Percentiles rank a stretch among this genome's conserved stretches.
Conservation (phyloP, 2,329 filamentous ascomycete species). For the Parastagonospora avenae region DNA sequence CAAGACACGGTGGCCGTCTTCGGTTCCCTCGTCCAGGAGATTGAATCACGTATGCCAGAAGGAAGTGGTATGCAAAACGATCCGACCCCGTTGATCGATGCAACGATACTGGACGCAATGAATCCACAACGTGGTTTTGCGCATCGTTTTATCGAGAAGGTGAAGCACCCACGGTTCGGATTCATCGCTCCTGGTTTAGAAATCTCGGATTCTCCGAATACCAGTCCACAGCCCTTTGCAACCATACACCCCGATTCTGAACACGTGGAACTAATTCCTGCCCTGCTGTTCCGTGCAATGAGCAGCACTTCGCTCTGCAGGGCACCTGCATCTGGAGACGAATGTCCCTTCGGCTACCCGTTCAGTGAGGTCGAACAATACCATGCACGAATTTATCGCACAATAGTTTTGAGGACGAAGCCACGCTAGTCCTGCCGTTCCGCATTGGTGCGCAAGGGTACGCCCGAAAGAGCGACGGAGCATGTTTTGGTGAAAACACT, state of each 20-base stretch:
- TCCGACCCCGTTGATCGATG: slow-evolving; percentile 2
- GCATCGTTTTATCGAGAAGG: slow-evolving; percentile 4
- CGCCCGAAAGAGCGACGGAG: slow-evolving; percentile 19
- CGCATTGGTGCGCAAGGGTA: slow-evolving; percentile 21
- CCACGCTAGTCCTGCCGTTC: slow-evolving; percentile 19
- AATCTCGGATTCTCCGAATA: slow-evolving; percentile 4
- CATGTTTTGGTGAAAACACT: slow-evolving; percentile 11
- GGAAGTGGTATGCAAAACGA: background rate
- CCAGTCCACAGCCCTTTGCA: slow-evolving; percentile 11
- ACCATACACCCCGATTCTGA: background rate
- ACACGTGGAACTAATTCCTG: background rate
- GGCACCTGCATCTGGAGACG: background rate
- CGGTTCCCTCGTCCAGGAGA: background rate
- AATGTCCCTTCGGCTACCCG: slow-evolving; percentile 4
- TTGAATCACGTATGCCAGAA: background rate
- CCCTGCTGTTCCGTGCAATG: slow-evolving; percentile 1
- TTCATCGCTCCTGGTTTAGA: slow-evolving; percentile 21
- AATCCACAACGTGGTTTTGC: slow-evolving; percentile 10
- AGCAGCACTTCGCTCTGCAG: background rate
- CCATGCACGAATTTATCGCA: background rate
- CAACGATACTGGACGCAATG: slow-evolving; percentile 7
- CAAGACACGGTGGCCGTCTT: slow-evolving; percentile 5
- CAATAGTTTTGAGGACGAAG: slow-evolving; percentile 14
- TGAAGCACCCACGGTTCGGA: slow-evolving; percentile 14
- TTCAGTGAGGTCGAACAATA: slow-evolving; percentile 7